Base-by-base conservation (phyloP, 257 asterid genomes). In the Fraxinus cuspidata region DNA sequence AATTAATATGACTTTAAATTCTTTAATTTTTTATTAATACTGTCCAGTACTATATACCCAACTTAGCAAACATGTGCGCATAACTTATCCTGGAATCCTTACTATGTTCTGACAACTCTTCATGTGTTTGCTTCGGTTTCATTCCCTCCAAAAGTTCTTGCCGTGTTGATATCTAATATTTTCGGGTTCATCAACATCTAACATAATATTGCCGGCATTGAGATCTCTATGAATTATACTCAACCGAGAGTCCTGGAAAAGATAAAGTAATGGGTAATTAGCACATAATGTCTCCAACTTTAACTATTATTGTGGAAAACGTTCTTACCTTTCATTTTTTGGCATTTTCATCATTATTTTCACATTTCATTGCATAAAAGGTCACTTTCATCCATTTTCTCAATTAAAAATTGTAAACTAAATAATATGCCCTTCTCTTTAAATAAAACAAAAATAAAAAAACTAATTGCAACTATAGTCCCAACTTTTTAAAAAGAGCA, bases 161-260 rank as follows among this genome's bases (percentile, higher is more conserved):
- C 80, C 77, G 40, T 58, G 16, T 71, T 77, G 5, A 75, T 75
- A 56, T 80, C 83, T 13, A 74, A 76, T 25, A 81, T 81, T 31
- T 81, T 81, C 0, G 84, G 75, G 51, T 76, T 76, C 81, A 76
- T 44, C 81, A 8, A 19, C 29, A 37, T 76, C 84, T 13, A 81
- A 51, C 35, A 81, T 13, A 28, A 80, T 23, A 44, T 80, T 80
- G 69, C 74, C 58, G 1, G 74, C 77, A 12, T 72, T 27, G 18
- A 72, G 40, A 72, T 72, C 75, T 42, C 40, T 38, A 28, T 72
- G 64, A 25, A 72, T 13, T 13, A 75, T 70, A 34, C 77, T 74
- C 68, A 75, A 65, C 2, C 77, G 66, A 0, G 84, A 80, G 44
- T 80, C 84, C n/a, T 75, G 70, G 29, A 75, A 77, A 60, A 75